These are phyloP conservation scores for Aspergillus ustus DNA, from an alignment of 2,329 filamentous ascomycete genomes.

Conservation along the genomic window DNA sequence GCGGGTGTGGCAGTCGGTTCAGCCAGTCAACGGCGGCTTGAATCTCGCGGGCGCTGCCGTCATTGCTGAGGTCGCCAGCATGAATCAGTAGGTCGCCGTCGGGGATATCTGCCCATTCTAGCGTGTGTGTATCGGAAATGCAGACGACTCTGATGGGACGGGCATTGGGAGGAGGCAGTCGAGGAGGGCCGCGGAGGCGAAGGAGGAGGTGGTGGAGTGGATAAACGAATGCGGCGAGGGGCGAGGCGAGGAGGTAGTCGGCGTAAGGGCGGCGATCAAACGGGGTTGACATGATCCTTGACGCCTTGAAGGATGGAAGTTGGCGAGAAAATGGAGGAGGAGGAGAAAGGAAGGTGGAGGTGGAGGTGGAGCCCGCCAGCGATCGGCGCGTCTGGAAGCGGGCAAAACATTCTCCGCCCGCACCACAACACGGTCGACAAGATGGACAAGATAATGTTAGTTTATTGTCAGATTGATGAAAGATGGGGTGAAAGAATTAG, in stretches of 20 bases:
- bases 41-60: slow-evolving; percentile 72
- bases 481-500: too few species aligned
- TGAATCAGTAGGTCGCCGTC: slow-evolving; percentile 86
- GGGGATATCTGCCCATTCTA: slow-evolving; percentile 58
- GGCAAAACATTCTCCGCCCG: neutral
- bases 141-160: slow-evolving; percentile 76
- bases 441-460: too few species aligned
- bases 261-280: slow-evolving; percentile 58
- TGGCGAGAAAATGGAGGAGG: too few species aligned
- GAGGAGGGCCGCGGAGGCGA: slow-evolving; percentile 69
- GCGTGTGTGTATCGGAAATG: slow-evolving; percentile 85
- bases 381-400: neutral
- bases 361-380: neutral
- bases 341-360: neutral
- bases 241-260: slow-evolving; percentile 69
- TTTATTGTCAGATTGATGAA: too few species aligned
- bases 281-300: slow-evolving; percentile 41
- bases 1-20: slow-evolving; percentile 69
- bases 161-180: slow-evolving; percentile 58
- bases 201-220: slow-evolving; percentile 68
- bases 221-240: slow-evolving; percentile 66
- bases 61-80: slow-evolving; percentile 80
- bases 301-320: neutral
- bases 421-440: too few species aligned
- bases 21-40: slow-evolving; percentile 88